Evolutionary conservation across 257 asterid species (phyloP).

Genomic region (Ilex aquifolium): DNA sequence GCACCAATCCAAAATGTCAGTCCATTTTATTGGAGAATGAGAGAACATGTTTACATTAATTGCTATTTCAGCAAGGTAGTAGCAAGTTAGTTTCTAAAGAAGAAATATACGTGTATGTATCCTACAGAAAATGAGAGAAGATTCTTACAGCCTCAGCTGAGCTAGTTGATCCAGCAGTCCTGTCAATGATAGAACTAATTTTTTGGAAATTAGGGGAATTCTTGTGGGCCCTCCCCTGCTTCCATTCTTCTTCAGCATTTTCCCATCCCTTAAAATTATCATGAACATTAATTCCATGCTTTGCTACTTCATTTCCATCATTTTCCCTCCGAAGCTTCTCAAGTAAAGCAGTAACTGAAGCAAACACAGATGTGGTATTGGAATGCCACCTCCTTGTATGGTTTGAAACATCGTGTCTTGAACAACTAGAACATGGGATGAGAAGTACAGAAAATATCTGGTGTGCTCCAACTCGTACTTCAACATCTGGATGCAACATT

Average conservation of each 20-base stretch:
- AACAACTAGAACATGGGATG: conserved; percentile 58
- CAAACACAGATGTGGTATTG: conserved; percentile 62
- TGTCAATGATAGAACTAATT: conserved; percentile 64
- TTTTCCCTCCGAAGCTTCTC: conserved; percentile 89
- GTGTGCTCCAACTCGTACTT: conserved; percentile 87
- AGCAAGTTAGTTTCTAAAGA: background rate
- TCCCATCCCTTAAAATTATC: conserved; percentile 46
- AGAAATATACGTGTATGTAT: background rate
- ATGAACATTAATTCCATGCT: conserved; percentile 31
- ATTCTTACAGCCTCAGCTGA: conserved; percentile 58
- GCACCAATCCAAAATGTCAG: conserved; percentile 16
- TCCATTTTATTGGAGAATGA: conserved; percentile 3
- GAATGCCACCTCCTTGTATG: conserved; percentile 65
- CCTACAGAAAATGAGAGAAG: background rate
- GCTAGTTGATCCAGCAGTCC: conserved; percentile 52
- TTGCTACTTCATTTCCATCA: conserved; percentile 36
- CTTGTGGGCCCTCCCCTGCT: conserved; percentile 57
- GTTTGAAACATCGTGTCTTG: conserved; percentile 49
- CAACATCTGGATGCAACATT: conserved; percentile 83
- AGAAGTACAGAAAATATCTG: conserved; percentile 86
- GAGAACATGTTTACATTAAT: background rate
- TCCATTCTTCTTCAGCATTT: conserved; percentile 54
- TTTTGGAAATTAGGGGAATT: conserved; percentile 76
- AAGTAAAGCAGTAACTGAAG: conserved; percentile 77
- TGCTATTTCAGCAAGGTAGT: background rate